Percentiles rank a stretch among this genome's conserved stretches.
These are phyloP conservation scores for Boletus huronensis DNA, from an alignment of 768 basidiomycete genomes.

Conservation along the genomic window DNA sequence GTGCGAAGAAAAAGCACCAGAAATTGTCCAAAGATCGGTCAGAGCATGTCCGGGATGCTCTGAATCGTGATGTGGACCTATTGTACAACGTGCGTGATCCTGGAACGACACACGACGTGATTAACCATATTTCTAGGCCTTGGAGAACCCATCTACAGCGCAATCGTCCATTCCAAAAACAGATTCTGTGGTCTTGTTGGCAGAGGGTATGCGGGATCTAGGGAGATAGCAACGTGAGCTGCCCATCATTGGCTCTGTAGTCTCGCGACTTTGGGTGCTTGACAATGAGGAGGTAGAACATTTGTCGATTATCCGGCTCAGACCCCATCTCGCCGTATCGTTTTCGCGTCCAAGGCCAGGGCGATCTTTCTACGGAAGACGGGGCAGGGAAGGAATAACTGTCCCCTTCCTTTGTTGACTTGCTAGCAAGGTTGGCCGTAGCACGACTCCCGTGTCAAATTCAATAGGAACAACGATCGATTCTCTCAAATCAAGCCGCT, in stretches of 20 bases:
- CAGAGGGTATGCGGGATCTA: constrained; percentile 18
- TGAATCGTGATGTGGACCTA: constrained; percentile 24
- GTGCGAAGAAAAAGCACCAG: constrained; percentile 21
- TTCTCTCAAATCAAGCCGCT: neutral
- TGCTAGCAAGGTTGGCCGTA: neutral
- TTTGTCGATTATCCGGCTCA: neutral
- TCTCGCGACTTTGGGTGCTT: neutral
- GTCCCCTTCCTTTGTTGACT: neutral
- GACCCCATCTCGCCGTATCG: neutral
- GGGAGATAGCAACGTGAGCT: constrained; percentile 11
- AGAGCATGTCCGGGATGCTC: constrained; percentile 23
- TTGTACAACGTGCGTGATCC: constrained; percentile 25
- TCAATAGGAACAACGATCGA: neutral
- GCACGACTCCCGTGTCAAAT: neutral
- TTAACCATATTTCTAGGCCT: constrained; percentile 1
- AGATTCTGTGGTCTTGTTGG: constrained; percentile 13
- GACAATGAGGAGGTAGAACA: neutral
- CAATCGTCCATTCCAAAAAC: neutral
- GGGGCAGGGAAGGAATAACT: neutral
- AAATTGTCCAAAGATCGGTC: constrained; percentile 23
- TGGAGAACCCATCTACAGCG: constrained; percentile 3
- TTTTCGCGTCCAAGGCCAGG: neutral
- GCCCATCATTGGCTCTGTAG: neutral
- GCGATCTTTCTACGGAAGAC: neutral
- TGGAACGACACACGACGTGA: neutral